Evolutionary conservation across 2,329 filamentous ascomycete species (phyloP).

Genomic region (Fusarium sulawesiense): DNA sequence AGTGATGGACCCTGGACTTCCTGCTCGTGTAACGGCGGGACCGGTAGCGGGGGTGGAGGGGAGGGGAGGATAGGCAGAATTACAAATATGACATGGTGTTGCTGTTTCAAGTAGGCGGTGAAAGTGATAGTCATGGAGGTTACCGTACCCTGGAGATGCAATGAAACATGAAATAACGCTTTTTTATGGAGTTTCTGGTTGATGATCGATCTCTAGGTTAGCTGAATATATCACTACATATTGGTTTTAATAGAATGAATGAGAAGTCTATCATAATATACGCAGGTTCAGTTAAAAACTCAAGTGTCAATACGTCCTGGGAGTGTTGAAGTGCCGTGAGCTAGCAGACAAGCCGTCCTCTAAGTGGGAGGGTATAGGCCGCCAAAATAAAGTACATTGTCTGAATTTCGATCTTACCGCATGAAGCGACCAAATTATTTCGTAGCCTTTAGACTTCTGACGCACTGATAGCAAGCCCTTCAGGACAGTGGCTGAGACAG

Average conservation of each 20-base stretch:
- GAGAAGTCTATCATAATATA: not conserved
- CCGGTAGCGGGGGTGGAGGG: constrained; percentile 35
- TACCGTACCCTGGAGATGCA: not conserved
- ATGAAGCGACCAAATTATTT: not conserved
- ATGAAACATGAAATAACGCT: not conserved
- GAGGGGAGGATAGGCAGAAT: constrained; percentile 35
- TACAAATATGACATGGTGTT: not conserved
- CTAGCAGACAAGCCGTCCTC: not conserved
- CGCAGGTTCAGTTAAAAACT: not conserved
- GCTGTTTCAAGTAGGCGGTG: constrained; percentile 23
- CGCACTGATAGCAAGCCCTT: not conserved
- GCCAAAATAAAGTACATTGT: not conserved
- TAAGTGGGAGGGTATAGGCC: no score
- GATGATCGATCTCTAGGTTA: no score
- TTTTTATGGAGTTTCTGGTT: not conserved
- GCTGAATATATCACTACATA: not conserved
- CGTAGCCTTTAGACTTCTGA: not conserved
- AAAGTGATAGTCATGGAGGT: not conserved
- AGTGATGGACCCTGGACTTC: constrained; percentile 21
- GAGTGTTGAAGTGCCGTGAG: not conserved
- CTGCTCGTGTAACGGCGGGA: constrained; percentile 30
- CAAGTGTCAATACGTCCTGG: not conserved
- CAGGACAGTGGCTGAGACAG: not conserved
- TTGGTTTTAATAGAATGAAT: not conserved
- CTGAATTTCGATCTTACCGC: not conserved